A percentile compares a stretch with the other conserved stretches of the same genome.
These are phyloP conservation scores for Microcos paniculata DNA, from an alignment of 345 rosid genomes.

Conservation along the genomic window DNA sequence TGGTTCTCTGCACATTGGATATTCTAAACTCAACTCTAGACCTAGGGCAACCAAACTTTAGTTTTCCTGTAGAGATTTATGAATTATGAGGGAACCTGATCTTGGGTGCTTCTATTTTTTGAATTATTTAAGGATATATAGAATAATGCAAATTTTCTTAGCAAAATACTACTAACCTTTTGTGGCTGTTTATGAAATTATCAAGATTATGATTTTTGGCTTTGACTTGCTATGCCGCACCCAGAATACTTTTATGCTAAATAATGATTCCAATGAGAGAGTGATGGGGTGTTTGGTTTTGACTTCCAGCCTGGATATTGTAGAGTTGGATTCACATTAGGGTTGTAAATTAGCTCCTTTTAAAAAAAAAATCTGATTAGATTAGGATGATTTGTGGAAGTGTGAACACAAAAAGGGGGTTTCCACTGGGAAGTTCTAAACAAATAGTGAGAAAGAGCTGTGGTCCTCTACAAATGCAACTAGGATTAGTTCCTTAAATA, in stretches of 20 bases:
- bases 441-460: not conserved
- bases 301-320: not conserved
- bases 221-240: not conserved
- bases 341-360: not conserved
- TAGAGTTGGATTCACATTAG: not conserved
- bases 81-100: not conserved
- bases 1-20: not conserved
- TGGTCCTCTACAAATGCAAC: not conserved
- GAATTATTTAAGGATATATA: not conserved
- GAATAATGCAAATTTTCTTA: not conserved
- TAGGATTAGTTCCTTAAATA: not conserved
- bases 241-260: not conserved
- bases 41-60: not conserved
- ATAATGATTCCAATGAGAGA: not conserved
- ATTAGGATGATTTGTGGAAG: not conserved
- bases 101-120: slow-evolving; percentile 5
- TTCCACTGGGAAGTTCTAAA: not conserved
- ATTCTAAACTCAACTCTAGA: not conserved
- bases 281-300: not conserved
- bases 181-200: not conserved
- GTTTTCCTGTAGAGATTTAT: not conserved
- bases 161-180: not conserved
- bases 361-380: too few species aligned
- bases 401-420: not conserved
- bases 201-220: not conserved